Percentiles rank a stretch among this genome's conserved stretches.
phyloP scores from a whole-genome alignment of 2,329 filamentous ascomycete genomes.

The Fusarium beomiforme region DNA sequence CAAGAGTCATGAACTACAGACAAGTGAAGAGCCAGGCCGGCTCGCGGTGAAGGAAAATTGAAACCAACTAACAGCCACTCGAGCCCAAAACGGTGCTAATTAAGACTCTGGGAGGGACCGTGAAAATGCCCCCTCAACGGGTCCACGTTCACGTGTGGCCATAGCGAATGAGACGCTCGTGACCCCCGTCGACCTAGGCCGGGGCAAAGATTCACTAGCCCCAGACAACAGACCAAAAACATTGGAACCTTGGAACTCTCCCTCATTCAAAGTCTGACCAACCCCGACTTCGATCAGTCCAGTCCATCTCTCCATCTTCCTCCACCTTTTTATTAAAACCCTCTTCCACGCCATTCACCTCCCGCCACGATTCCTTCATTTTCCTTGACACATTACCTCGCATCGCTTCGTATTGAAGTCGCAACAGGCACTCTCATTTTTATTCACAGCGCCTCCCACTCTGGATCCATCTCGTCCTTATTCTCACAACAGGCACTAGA shows the following conservation, averaged over 20 bases:
- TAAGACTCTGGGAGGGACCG: background rate
- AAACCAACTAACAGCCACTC: slow-evolving; percentile 9
- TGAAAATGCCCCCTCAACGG: slow-evolving; percentile 22
- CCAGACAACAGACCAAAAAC: slow-evolving; percentile 34
- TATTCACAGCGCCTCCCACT: background rate
- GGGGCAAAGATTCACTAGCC: slow-evolving; percentile 35
- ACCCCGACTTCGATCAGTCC: slow-evolving; percentile 27
- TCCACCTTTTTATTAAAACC: slow-evolving; percentile 32
- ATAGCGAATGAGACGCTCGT: slow-evolving; percentile 34
- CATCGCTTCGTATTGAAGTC: background rate
- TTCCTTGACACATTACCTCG: background rate
- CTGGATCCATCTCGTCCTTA: background rate
- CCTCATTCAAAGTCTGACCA: slow-evolving; percentile 31
- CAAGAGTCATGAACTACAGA: slow-evolving; percentile 22
- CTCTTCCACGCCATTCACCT: slow-evolving; percentile 12
- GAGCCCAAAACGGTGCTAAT: slow-evolving; percentile 6
- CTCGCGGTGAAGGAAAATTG: slow-evolving; percentile 7
- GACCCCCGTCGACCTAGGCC: slow-evolving; percentile 16
- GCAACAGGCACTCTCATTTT: background rate
- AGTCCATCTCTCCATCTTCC: slow-evolving; percentile 26
- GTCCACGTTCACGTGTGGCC: slow-evolving; percentile 22
- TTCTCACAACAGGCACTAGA: background rate
- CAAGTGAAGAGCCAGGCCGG: background rate
- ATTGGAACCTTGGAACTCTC: slow-evolving; percentile 27
- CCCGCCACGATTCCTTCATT: background rate